These are phyloP conservation scores for Gnomoniopsis sp. DNA, from an alignment of 2,329 filamentous ascomycete species.

Conservation along the genomic window DNA sequence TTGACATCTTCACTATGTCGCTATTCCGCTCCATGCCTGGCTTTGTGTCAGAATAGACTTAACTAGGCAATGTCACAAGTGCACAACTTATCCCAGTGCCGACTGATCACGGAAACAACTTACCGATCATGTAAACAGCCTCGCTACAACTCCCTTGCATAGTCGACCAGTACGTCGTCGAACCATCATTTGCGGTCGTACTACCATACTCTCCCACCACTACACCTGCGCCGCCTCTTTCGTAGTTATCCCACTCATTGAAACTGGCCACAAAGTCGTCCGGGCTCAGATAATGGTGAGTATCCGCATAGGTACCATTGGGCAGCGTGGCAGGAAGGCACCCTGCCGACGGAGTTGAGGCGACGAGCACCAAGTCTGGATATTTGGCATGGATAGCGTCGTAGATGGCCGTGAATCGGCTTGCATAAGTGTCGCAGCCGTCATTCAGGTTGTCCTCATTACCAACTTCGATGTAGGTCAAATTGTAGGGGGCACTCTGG, in stretches of 20 bases:
- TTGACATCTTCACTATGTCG: conserved; percentile 1
- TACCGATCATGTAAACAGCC: conserved; percentile 47
- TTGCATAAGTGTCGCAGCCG: conserved; percentile 32
- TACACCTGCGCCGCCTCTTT: neutral
- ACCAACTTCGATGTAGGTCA: conserved; percentile 50
- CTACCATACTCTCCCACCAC: neutral
- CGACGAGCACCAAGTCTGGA: conserved; percentile 9
- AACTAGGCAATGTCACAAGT: neutral
- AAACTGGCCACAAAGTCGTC: conserved; percentile 34
- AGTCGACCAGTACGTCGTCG: neutral
- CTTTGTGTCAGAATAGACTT: neutral
- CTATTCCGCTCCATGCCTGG: conserved; percentile 42
- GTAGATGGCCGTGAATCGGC: conserved; percentile 45
- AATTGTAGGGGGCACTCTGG: conserved; percentile 44
- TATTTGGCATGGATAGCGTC: conserved; percentile 20
- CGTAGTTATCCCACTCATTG: conserved; percentile 25
- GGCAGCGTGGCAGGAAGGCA: conserved; percentile 30
- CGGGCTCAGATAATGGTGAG: conserved; percentile 15
- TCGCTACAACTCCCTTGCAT: conserved; percentile 27
- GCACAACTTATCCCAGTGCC: no score
- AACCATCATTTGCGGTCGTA: conserved; percentile 1
- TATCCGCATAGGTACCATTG: conserved; percentile 16
- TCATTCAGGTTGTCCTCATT: conserved; percentile 49
- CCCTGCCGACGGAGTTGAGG: conserved; percentile 34
- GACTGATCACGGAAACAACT: neutral